Base-by-base conservation (phyloP, 306 rosid genomes). In the Cicer yamashitae region DNA sequence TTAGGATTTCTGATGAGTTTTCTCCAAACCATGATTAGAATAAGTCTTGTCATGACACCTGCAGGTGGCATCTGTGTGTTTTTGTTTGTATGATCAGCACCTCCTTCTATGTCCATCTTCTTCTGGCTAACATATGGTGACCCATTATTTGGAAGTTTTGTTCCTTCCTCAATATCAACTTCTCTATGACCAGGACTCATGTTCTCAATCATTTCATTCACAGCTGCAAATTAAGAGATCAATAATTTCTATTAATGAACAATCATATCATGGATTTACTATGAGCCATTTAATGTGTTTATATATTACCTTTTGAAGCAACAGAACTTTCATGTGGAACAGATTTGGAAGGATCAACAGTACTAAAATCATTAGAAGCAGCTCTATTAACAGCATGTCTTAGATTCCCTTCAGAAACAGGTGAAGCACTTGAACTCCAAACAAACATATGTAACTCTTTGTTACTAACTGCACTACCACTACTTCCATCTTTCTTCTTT, bases 371-470 rank as follows among this genome's bases (percentile, higher is more conserved):
- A 10, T 90, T 83, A 50, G 97, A 80, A 25, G 87, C 87, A 50
- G 88, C 85, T 75, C 83, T 77, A 76, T 88, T 84, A 34, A 86
- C 87, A 4, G 89, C 93, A 77, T 87, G 93, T 75, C 68, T 88
- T 37, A 91, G 66, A 83, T 89, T 89, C 38, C 91, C 96, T 60
- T 92, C 96, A 1, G 97, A 92, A 39, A 84, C 96, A 3, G 96
- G 96, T 15, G 98, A 93, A 7, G 96, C 92, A 43, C 86, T 90
- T 46, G 96, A 89, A 66, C 98, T 93, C 96, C 96, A 93, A 68
- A 93, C 98, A 86, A 88, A 90, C 98, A 93, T 90, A 75, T 93
- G 96, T 44, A 90, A 88, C 79, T 93, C 98, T 58, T 92, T 92
- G 71, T 84, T 89, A 13, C 78, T 87, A 14, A 81, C 77, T 6